phyloP scores from a whole-genome alignment of 2,329 filamentous ascomycete genomes.

The Pseudocercospora fuligena region DNA sequence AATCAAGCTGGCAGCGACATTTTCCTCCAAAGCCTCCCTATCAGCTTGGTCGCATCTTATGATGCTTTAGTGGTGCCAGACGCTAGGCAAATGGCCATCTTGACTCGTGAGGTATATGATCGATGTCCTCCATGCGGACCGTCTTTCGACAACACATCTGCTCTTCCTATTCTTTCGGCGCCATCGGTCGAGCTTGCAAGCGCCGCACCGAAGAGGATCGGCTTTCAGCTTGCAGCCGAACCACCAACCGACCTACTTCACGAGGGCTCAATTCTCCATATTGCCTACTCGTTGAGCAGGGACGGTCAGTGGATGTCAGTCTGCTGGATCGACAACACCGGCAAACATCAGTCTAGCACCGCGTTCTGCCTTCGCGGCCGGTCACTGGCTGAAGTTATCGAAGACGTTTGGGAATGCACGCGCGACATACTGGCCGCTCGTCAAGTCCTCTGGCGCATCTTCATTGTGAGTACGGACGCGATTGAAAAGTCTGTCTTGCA shows the following conservation, averaged over 20 bases:
- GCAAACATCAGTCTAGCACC: constrained; percentile 72
- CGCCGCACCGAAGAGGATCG: constrained; percentile 70
- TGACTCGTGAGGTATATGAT: constrained; percentile 76
- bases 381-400: constrained; percentile 68
- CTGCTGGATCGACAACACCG: constrained; percentile 80
- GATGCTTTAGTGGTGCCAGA: constrained; percentile 67
- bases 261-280: constrained; percentile 79
- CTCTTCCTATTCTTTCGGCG: constrained; percentile 60
- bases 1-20: constrained; percentile 58
- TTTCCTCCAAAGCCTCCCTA: constrained; percentile 76
- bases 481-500: constrained; percentile 26
- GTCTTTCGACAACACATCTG: constrained; percentile 30
- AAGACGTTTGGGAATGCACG: constrained; percentile 79
- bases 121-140: constrained; percentile 60
- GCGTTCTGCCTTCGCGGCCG: constrained; percentile 71
- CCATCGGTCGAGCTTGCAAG: constrained; percentile 76
- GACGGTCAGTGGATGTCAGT: constrained; percentile 79
- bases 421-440: constrained; percentile 69
- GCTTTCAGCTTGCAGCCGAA: constrained; percentile 71
- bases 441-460: constrained; percentile 76
- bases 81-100: constrained; percentile 58
- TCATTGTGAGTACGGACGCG: constrained; percentile 58
- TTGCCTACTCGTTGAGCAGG: constrained; percentile 76
- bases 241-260: constrained; percentile 75
- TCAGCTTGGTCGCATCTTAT: constrained; percentile 68